Conservation (phyloP, 2,329 filamentous ascomycete species). For the Hymenoscyphus infarciens region DNA sequence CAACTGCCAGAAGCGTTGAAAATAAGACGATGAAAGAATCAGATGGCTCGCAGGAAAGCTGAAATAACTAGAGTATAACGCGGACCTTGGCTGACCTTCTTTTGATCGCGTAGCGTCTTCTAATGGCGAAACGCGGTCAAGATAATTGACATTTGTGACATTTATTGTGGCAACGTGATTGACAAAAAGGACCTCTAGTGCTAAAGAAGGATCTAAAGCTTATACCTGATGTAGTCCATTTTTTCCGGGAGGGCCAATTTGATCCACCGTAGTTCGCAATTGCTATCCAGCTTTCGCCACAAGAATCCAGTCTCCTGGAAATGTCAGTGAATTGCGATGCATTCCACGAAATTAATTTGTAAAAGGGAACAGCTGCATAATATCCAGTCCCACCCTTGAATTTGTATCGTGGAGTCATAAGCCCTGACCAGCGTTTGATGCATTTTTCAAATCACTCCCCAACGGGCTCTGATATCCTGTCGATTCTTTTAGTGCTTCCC, state of each 20-base stretch:
- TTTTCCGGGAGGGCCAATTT: too few relatives aligned
- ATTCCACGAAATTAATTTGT: too few relatives aligned
- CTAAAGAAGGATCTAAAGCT: neutral
- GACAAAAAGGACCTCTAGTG: neutral
- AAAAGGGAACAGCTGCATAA: neutral
- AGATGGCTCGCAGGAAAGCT: neutral
- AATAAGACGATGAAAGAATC: neutral
- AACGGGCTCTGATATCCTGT: neutral
- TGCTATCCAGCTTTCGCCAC: neutral
- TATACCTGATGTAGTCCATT: neutral
- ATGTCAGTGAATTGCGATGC: too few relatives aligned
- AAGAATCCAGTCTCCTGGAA: too few relatives aligned
- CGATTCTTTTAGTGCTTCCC: neutral
- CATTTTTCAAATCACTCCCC: too few relatives aligned
- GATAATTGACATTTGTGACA: neutral
- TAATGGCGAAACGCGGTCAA: neutral
- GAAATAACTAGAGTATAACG: neutral
- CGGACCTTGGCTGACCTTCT: too few relatives aligned
- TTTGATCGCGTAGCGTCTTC: too few relatives aligned
- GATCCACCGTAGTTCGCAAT: neutral
- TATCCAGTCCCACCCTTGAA: neutral
- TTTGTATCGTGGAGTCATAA: too few relatives aligned
- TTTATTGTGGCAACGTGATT: neutral
- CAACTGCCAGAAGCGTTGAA: too few relatives aligned
- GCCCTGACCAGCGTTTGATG: too few relatives aligned